Evolutionary conservation across 805 yeast species (phyloP).

Genomic region (Kuraishia floccosa): DNA sequence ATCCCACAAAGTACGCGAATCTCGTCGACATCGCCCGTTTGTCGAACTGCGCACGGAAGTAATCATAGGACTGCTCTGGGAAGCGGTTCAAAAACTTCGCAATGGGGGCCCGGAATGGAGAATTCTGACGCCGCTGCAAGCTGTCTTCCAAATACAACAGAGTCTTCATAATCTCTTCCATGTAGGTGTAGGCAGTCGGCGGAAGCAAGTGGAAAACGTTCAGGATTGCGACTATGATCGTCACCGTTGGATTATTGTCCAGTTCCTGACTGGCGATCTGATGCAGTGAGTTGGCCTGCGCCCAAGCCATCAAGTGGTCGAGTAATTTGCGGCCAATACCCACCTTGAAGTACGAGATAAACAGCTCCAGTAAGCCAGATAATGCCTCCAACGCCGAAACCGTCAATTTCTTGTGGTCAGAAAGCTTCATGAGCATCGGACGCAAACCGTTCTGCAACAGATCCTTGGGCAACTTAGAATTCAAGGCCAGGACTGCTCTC

Average conservation of each 20-base stretch:
- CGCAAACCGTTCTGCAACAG: slow-evolving; percentile 88
- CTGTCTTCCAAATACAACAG: slow-evolving; percentile 71
- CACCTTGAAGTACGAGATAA: slow-evolving; percentile 89
- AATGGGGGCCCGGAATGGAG: slow-evolving; percentile 89
- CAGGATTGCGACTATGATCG: slow-evolving; percentile 80
- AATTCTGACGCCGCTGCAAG: slow-evolving; percentile 70
- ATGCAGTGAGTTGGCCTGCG: slow-evolving; percentile 69
- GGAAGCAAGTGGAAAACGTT: slow-evolving; percentile 90
- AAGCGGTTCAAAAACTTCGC: slow-evolving; percentile 80
- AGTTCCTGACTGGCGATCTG: slow-evolving; percentile 73
- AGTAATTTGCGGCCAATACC: slow-evolving; percentile 90
- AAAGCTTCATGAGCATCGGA: slow-evolving; percentile 90
- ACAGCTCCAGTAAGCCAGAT: slow-evolving; percentile 72
- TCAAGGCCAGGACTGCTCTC: slow-evolving; percentile 71
- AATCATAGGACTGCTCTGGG: slow-evolving; percentile 60
- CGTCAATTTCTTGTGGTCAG: slow-evolving; percentile 86
- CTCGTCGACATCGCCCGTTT: slow-evolving; percentile 55
- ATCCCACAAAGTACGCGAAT: slow-evolving; percentile 53
- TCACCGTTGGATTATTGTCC: slow-evolving; percentile 69
- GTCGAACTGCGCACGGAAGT: slow-evolving; percentile 55
- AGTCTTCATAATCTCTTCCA: slow-evolving; percentile 76
- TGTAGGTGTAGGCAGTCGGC: slow-evolving; percentile 80
- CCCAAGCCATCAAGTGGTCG: slow-evolving; percentile 95
- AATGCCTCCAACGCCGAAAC: slow-evolving; percentile 87
- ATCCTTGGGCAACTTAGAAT: slow-evolving; percentile 86